Evolutionary conservation across 1,139 yeast genomes (phyloP), one percentile per base, ranked within the genome.

Genomic region (Taphrina pruni): DNA sequence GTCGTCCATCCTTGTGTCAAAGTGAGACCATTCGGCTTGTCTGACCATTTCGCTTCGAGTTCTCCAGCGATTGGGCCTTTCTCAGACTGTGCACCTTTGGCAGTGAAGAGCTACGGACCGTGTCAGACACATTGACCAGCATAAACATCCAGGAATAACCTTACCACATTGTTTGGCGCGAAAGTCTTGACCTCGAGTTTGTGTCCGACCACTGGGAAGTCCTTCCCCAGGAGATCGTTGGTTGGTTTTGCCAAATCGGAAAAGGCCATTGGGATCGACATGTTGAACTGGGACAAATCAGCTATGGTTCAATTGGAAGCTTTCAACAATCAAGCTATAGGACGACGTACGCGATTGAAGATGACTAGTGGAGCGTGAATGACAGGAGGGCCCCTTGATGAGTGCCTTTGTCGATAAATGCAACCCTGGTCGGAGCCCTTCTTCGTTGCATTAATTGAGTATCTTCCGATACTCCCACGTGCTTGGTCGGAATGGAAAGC

Each of bases 1-100:
- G 96, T 90, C 84, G 92, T 88, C 97, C 98, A 93, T 78, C 97
- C 97, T 84, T 94, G 98, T 76, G 97, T 91, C 78, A 94, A 84
- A 75, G 97, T 88, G 79, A 94, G 85, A 74, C 98, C 98, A 74
- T 96, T 85, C 73, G 93, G 86, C 86, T 92, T 92, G 87, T 95
- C 99, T 73, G 90, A 83, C 85, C 89, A 90, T 85, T 90, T 91
- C 77, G 96, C 90, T 82, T 94, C 98, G 72, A 94, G 84, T 78
- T 90, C 87, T 76, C 97, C 97, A 74, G 93, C 87, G 77, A 95
- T 87, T 76, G 94, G 83, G 79, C 90, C 89, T 82, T 87, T 87
- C 72, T 81, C 81, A 78, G 88, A 85, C 76, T 95, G 88, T 84
- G 90, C 91, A 80, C 97, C 97, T 85, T 90, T 91, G 79, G 91